phyloP scores from a whole-genome alignment of 2,329 filamentous ascomycete genomes.

The Claviceps digitariae region DNA sequence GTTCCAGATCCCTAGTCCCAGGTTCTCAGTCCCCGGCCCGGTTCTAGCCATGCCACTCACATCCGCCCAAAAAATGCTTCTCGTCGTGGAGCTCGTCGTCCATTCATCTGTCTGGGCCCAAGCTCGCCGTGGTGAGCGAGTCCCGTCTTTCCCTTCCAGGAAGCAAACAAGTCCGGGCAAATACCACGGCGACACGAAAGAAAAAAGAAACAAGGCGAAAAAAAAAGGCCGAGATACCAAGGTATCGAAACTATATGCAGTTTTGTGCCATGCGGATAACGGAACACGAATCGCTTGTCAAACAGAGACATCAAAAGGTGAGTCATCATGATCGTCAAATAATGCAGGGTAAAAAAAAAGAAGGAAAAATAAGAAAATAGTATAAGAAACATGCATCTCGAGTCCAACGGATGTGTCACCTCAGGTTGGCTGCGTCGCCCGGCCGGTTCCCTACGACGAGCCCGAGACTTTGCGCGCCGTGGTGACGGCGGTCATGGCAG shows the following conservation, averaged over 20 bases:
- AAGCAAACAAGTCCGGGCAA: too few relatives aligned
- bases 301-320: conserved; percentile 13
- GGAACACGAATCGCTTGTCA: conserved; percentile 27
- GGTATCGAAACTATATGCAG: conserved; percentile 22
- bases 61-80: too few relatives aligned
- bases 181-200: too few relatives aligned
- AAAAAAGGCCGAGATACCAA: background rate
- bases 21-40: too few relatives aligned
- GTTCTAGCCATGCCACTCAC: too few relatives aligned
- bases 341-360: conserved; percentile 2
- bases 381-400: background rate
- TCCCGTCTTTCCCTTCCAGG: too few relatives aligned
- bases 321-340: conserved; percentile 29
- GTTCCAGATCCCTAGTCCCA: too few relatives aligned
- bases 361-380: background rate
- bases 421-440: background rate
- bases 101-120: too few relatives aligned
- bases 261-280: conserved; percentile 10
- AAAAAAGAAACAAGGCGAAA: background rate
- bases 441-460: conserved; percentile 15
- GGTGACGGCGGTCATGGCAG: conserved; percentile 26
- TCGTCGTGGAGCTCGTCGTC: too few relatives aligned
- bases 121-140: too few relatives aligned
- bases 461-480: conserved; percentile 42
- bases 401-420: too few relatives aligned